phyloP scores from a whole-genome alignment of 2,329 filamentous ascomycete species.

The Beauveria pseudobassiana region DNA sequence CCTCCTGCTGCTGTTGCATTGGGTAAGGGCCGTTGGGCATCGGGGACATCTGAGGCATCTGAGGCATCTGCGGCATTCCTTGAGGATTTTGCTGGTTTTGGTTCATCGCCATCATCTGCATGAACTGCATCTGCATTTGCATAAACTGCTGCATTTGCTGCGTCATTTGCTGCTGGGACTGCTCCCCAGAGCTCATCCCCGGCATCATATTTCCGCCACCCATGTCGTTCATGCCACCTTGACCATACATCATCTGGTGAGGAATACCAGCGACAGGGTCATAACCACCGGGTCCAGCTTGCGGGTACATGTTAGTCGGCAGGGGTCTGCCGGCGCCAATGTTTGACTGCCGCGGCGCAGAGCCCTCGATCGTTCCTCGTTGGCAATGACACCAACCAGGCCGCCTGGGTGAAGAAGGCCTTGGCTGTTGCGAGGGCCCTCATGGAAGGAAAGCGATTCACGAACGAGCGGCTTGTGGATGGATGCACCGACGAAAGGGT shows the following conservation, averaged over 20 bases:
- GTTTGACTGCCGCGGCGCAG: constrained; percentile 70
- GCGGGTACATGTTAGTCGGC: constrained; percentile 27
- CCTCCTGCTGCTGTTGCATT: constrained; percentile 20
- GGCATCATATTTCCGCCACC: constrained; percentile 13
- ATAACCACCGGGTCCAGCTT: constrained; percentile 29
- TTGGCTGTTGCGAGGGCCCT: constrained; percentile 33
- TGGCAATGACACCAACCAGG: constrained; percentile 80
- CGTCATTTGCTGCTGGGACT: constrained; percentile 71
- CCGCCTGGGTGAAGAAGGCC: constrained; percentile 58
- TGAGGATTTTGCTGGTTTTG: constrained; percentile 21
- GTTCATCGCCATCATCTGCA: constrained; percentile 66
- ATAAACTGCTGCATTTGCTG: constrained; percentile 83
- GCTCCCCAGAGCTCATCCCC: constrained; percentile 55
- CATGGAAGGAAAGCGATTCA: constrained; percentile 66
- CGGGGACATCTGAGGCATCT: constrained; percentile 21
- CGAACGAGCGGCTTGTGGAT: constrained; percentile 65
- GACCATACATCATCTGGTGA: constrained; percentile 33
- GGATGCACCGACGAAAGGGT: constrained; percentile 76
- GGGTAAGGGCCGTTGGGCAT: constrained; percentile 24
- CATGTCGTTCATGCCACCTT: constrained; percentile 25
- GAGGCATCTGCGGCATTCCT: constrained; percentile 23
- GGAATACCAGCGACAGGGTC: constrained; percentile 45
- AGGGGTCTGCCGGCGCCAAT: constrained; percentile 42
- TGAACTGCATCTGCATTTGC: constrained; percentile 93
- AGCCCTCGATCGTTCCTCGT: constrained; percentile 71